phyloP scores from a whole-genome alignment of 2,329 filamentous ascomycete species.

The Alternaria burnsii region DNA sequence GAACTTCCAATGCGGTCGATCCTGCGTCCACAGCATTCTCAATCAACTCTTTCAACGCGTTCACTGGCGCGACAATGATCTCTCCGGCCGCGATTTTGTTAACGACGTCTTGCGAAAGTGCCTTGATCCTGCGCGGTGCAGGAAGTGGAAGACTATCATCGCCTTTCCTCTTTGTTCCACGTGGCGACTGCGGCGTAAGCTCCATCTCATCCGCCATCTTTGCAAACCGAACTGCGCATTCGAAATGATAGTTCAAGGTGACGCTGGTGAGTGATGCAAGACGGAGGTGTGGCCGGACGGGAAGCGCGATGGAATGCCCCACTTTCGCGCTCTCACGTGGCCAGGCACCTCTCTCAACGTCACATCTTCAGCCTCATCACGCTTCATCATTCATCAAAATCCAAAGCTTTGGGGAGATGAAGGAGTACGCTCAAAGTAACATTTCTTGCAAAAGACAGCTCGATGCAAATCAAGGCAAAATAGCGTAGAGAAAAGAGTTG shows the following conservation, averaged over 20 bases:
- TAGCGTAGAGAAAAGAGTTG: background rate
- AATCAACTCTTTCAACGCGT: constrained; percentile 94
- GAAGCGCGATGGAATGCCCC: constrained; percentile 28
- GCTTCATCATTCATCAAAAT: background rate
- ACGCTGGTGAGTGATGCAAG: constrained; percentile 10
- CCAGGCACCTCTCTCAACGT: background rate
- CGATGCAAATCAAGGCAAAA: background rate
- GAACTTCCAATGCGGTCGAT: constrained; percentile 85
- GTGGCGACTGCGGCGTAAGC: constrained; percentile 35
- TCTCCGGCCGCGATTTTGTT: constrained; percentile 99
- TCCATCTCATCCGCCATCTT: constrained; percentile 46
- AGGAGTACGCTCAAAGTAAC: background rate
- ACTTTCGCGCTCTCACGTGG: constrained; percentile 33
- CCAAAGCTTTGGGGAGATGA: background rate
- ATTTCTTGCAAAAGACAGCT: background rate
- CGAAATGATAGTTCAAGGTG: background rate
- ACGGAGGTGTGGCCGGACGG: constrained; percentile 8
- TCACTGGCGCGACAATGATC: constrained; percentile 96
- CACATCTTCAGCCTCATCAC: background rate
- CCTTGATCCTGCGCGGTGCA: constrained; percentile 66
- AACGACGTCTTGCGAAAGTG: constrained; percentile 89
- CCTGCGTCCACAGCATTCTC: constrained; percentile 99
- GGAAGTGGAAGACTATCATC: constrained; percentile 45
- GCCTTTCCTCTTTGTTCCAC: constrained; percentile 49
- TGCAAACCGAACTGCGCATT: background rate